phyloP scores from a whole-genome alignment of 768 basidiomycete genomes.

The Fistulinella prunicolor region DNA sequence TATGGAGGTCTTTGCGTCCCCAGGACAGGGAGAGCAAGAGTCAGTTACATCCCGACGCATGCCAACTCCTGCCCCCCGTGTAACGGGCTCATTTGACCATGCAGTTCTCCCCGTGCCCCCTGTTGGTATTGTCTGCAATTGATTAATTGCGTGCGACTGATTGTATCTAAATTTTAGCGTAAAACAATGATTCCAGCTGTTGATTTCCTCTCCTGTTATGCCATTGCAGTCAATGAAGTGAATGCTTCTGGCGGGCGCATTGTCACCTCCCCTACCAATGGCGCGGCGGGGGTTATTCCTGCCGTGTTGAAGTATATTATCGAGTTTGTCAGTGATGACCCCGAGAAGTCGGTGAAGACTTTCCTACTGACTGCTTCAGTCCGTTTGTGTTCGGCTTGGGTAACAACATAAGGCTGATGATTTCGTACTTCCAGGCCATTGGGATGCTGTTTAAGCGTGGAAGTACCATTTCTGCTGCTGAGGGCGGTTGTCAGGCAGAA shows the following conservation, averaged over 20 bases:
- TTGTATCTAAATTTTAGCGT: constrained; percentile 42
- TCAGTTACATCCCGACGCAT: constrained; percentile 1
- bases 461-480: constrained; percentile 95
- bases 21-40: constrained; percentile 3
- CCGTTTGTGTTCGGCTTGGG: constrained; percentile 23
- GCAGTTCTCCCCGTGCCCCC: constrained; percentile 78
- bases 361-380: constrained; percentile 89
- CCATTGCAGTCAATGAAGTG: constrained; percentile 93
- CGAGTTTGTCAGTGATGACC: constrained; percentile 91
- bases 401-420: constrained; percentile 5
- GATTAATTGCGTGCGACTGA: background rate
- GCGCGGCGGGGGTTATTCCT: constrained; percentile 92
- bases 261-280: constrained; percentile 93
- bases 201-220: constrained; percentile 92
- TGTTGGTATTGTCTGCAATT: constrained; percentile 41
- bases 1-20: background rate
- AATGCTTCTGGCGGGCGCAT: constrained; percentile 92
- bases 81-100: constrained; percentile 79
- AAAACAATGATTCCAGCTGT: constrained; percentile 89
- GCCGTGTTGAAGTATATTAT: constrained; percentile 87
- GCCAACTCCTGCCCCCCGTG: constrained; percentile 36
- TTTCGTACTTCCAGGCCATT: constrained; percentile 52
- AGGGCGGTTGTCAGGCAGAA: constrained; percentile 94
- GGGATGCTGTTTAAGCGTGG: constrained; percentile 97
- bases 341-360: constrained; percentile 81